phyloP scores from a whole-genome alignment of 2,329 filamentous ascomycete species.

The Aspergillus persii region DNA sequence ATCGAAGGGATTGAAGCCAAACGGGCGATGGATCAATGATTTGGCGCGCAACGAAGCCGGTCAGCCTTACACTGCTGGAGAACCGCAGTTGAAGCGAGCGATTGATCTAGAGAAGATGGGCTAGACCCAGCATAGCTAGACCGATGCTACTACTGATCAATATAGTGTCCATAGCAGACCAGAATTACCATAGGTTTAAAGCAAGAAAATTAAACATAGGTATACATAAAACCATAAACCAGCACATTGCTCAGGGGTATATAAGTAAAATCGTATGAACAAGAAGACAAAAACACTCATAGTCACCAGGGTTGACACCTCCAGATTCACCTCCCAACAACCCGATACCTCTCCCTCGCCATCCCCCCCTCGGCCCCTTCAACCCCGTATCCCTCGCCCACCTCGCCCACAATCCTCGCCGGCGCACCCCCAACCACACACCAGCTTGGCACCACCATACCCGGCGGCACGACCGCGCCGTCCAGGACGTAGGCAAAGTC shows the following conservation, averaged over 20 bases:
- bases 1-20: slow-evolving; percentile 56
- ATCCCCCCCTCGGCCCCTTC: slow-evolving; percentile 45
- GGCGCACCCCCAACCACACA: slow-evolving; percentile 84
- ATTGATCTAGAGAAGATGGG: slow-evolving; percentile 21
- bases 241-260: background rate
- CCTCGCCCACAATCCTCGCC: slow-evolving; percentile 75
- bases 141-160: background rate
- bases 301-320: background rate
- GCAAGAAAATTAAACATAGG: slow-evolving; percentile 3
- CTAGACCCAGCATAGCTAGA: background rate
- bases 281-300: background rate
- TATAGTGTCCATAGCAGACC: background rate
- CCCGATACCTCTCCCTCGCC: slow-evolving; percentile 42
- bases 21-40: slow-evolving; percentile 70
- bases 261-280: background rate
- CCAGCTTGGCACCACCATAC: slow-evolving; percentile 91
- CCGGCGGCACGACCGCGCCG: slow-evolving; percentile 75
- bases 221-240: background rate
- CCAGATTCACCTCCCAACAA: slow-evolving; percentile 33
- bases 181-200: background rate
- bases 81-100: slow-evolving; percentile 55
- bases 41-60: slow-evolving; percentile 66
- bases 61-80: slow-evolving; percentile 55
- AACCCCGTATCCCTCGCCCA: slow-evolving; percentile 52
- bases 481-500: slow-evolving; percentile 89